phyloP scores from a whole-genome alignment of 495 filamentous ascomycete species.

The Podospora appendiculata region DNA sequence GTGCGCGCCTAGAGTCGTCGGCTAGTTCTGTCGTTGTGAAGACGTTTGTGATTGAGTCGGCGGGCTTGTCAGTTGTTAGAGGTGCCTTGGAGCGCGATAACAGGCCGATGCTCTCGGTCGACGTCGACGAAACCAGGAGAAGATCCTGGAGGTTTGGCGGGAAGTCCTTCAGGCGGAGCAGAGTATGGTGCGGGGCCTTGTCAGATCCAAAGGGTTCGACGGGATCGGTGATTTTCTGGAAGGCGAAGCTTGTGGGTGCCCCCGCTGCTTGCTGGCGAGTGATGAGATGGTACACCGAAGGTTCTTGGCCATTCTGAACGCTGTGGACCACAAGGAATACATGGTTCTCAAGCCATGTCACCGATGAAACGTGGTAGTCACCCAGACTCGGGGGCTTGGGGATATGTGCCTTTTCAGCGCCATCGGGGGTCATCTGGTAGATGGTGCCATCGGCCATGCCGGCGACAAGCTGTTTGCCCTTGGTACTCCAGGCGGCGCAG shows the following conservation, averaged over 20 bases:
- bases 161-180: constrained; percentile 67
- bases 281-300: constrained; percentile 66
- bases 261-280: constrained; percentile 47
- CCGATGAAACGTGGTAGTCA: constrained; percentile 70
- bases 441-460: constrained; percentile 76
- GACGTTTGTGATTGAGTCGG: constrained; percentile 49
- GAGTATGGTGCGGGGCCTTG: constrained; percentile 65
- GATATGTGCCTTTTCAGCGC: constrained; percentile 64
- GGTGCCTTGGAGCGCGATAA: constrained; percentile 63
- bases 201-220: constrained; percentile 61
- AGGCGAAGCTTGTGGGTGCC: constrained; percentile 44
- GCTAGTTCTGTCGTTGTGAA: constrained; percentile 68
- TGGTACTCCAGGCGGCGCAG: constrained; percentile 84
- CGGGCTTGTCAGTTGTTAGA: constrained; percentile 51
- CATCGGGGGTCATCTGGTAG: constrained; percentile 76
- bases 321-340: constrained; percentile 75
- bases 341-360: constrained; percentile 84
- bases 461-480: constrained; percentile 87
- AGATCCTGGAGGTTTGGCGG: constrained; percentile 70
- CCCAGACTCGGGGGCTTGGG: constrained; percentile 67
- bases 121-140: constrained; percentile 75
- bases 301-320: constrained; percentile 46
- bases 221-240: constrained; percentile 65
- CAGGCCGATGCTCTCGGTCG: constrained; percentile 66
- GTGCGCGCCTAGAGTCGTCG: constrained; percentile 71